A percentile compares a stretch with the other conserved stretches of the same genome.
Conservation (phyloP, 2,329 filamentous ascomycete species). For the Chaetomiaceae sp. region DNA sequence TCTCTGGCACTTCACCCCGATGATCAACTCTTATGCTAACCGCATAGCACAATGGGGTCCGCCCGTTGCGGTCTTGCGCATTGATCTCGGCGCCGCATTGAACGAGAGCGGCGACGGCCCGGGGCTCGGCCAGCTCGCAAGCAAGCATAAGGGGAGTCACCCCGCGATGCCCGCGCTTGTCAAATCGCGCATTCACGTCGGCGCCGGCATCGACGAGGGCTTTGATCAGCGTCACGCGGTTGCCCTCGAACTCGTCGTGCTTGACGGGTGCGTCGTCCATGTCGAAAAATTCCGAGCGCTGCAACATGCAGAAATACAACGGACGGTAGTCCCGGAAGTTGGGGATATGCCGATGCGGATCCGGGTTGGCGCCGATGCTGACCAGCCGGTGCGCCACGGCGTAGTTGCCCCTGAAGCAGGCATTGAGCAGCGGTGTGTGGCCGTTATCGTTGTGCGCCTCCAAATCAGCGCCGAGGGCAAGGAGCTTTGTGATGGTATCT, state of each 20-base stretch:
- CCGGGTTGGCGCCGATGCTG: slow-evolving; percentile 23
- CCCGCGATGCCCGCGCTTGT: slow-evolving; percentile 21
- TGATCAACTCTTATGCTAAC: slow-evolving; percentile 20
- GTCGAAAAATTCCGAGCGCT: slow-evolving; percentile 23
- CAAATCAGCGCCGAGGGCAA: slow-evolving; percentile 25
- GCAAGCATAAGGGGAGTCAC: slow-evolving; percentile 25
- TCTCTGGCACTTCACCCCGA: slow-evolving; percentile 23
- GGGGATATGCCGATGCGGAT: slow-evolving; percentile 23
- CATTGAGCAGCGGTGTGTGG: slow-evolving; percentile 25
- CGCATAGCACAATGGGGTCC: slow-evolving; percentile 22
- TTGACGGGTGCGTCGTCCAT: slow-evolving; percentile 23
- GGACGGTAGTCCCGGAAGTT: slow-evolving; percentile 24
- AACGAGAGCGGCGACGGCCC: slow-evolving; percentile 20
- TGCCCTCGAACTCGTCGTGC: slow-evolving; percentile 25
- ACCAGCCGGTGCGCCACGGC: slow-evolving; percentile 24
- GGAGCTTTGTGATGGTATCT: slow-evolving; percentile 25
- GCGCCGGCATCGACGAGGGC: slow-evolving; percentile 21
- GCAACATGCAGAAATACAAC: slow-evolving; percentile 24
- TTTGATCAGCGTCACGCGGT: slow-evolving; percentile 23
- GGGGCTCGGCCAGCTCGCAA: slow-evolving; percentile 24
- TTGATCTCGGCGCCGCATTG: slow-evolving; percentile 25
- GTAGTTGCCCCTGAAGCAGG: slow-evolving; percentile 26
- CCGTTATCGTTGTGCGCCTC: slow-evolving; percentile 25
- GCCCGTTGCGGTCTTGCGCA: slow-evolving; percentile 20
- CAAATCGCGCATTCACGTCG: slow-evolving; percentile 23